phyloP scores from a whole-genome alignment of 208 protist species.

The Herpetomonas tarakana region DNA sequence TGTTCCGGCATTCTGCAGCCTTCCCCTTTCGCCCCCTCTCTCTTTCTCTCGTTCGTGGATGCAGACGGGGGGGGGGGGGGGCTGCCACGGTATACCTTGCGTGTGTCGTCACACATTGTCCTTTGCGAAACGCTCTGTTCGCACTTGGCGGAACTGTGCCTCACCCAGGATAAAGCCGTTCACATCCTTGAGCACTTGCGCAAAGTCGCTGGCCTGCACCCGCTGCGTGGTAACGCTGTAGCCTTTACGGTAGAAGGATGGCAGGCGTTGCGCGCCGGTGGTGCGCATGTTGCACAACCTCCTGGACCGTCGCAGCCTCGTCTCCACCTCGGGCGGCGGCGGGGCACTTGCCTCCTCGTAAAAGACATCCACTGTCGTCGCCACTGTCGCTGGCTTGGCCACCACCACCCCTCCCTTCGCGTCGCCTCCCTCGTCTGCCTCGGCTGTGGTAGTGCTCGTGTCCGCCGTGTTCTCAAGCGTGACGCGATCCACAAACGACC shows the following conservation, averaged over 20 bases:
- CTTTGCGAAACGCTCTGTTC: conserved; percentile 9
- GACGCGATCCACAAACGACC: conserved; percentile 3
- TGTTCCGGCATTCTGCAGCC: no score
- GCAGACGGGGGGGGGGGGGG: background rate
- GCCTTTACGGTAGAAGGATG: background rate
- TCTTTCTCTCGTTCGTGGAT: background rate
- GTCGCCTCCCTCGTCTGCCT: conserved; percentile 3
- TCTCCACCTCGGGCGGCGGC: background rate
- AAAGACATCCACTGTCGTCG: background rate
- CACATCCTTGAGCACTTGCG: conserved; percentile 22
- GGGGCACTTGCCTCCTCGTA: background rate
- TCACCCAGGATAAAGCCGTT: conserved; percentile 34
- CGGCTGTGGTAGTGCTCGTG: no score
- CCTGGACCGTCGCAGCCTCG: background rate
- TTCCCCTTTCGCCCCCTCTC: background rate
- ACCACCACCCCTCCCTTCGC: background rate
- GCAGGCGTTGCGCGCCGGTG: background rate
- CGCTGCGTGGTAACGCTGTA: background rate
- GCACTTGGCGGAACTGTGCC: conserved; percentile 13
- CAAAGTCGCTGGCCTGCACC: background rate
- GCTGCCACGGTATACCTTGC: no score
- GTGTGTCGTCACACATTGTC: conserved; percentile 14
- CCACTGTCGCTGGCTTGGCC: background rate
- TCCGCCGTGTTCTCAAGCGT: background rate
- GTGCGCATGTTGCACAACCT: background rate